Conservation (phyloP, 2,329 filamentous ascomycete species). For the Diaporthe capsici region DNA sequence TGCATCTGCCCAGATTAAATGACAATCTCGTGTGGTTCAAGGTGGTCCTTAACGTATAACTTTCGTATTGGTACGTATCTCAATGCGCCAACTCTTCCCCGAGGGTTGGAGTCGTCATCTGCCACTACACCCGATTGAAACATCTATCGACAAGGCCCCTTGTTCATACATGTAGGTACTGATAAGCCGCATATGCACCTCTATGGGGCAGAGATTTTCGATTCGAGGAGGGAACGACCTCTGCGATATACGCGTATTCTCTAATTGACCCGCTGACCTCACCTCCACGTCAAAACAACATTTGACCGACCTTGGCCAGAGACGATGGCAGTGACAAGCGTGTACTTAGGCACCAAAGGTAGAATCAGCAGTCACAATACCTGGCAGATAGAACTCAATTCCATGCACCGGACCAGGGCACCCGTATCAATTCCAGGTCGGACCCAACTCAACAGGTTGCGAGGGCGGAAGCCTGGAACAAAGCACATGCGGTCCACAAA, state of each 20-base stretch:
- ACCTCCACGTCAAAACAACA: background rate
- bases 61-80: background rate
- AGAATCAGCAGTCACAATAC: background rate
- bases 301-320: too few relatives aligned
- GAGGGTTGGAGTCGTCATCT: background rate
- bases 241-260: background rate
- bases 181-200: background rate
- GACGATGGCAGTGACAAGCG: too few relatives aligned
- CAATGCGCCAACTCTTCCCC: background rate
- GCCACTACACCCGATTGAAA: background rate
- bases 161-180: background rate
- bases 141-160: background rate
- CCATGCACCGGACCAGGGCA: too few relatives aligned
- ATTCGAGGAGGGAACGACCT: background rate
- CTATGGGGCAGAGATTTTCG: background rate
- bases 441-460: too few relatives aligned
- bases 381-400: too few relatives aligned
- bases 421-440: too few relatives aligned
- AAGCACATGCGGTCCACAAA: too few relatives aligned
- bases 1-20: background rate
- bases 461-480: too few relatives aligned
- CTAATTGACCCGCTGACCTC: background rate
- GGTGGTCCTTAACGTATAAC: background rate
- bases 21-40: background rate
- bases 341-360: too few relatives aligned